Base-by-base conservation (phyloP, 2,329 filamentous ascomycete genomes). In the Metarhizium sp. region DNA sequence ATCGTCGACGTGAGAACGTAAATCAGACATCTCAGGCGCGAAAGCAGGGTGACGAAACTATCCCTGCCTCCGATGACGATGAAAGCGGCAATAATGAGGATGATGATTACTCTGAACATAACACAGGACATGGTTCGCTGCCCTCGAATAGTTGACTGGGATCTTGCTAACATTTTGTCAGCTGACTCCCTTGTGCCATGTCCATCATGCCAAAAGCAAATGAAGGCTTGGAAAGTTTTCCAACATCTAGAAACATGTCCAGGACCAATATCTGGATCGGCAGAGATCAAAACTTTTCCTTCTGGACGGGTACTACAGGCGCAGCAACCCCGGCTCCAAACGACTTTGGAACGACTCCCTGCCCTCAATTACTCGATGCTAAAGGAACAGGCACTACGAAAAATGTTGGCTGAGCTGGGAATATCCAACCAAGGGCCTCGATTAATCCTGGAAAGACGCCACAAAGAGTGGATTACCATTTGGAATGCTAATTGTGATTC, bases 401-500 rank as follows among this genome's bases (percentile, higher is more conserved):
- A 89, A 66, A 97, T 96, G 71, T 74, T 99, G 46, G 69, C 76
- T 18, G 90, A 96, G 2, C 76, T 94, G 1, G 90, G 92, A 1
- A 85, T 97, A 55, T 86, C 90, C 0, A 80, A 78, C 10, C 77
- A 74, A 57, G 94, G 94, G 1, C 71, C 78, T 0, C 86, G 86
- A 49, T 74, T 78, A 49, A 76, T 92, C 1, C 75, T 97, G 54
- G 87, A 92, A 67, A 81, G 79, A 60, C 82, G 95, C 18, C 92
- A 97, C 65, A 89, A 82, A 29, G 94, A 99, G 70, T 99, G 92
- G 92, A 79, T 94, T 52, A 96, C 94, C 42, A 73, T 99, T 18
- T 96, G 90, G 87, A 99, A 99, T 69, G 89, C 95, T 11, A 99
- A 99, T 67, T 96, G 91, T 71, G 94, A 99, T 69, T 87, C 92